Conservation (phyloP, 371 early-diverging fungal species). For the Apophysomyces elegans region DNA sequence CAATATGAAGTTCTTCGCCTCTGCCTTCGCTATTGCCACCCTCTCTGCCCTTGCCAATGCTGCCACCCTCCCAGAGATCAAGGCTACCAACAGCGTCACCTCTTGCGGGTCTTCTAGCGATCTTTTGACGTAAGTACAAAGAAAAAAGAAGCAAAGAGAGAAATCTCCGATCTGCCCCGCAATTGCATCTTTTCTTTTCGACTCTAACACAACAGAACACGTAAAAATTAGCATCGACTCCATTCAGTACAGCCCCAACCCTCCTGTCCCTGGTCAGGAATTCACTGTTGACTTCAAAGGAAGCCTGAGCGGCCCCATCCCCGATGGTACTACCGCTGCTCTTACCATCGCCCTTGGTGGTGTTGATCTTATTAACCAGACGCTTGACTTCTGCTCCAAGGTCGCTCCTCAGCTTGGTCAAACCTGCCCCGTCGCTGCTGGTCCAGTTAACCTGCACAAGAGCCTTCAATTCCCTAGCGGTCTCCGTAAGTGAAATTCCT, state of each 20-base stretch:
- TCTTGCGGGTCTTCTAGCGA: slow-evolving; percentile 12
- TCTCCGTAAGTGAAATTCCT: slow-evolving; percentile 44
- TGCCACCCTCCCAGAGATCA: background rate
- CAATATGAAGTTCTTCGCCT: slow-evolving; percentile 2
- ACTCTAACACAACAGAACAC: background rate
- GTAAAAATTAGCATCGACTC: slow-evolving; percentile 38
- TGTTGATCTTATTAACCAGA: slow-evolving; percentile 40
- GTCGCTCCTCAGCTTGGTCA: slow-evolving; percentile 49
- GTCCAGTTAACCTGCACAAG: slow-evolving; percentile 46
- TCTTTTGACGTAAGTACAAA: slow-evolving; percentile 20
- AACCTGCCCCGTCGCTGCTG: slow-evolving; percentile 58
- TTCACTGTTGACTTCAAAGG: slow-evolving; percentile 61
- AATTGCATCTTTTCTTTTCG: too few species aligned
- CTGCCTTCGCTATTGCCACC: background rate
- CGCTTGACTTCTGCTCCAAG: slow-evolving; percentile 60
- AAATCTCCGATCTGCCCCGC: background rate
- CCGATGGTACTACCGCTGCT: slow-evolving; percentile 52
- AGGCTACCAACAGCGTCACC: slow-evolving; percentile 13
- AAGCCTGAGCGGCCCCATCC: slow-evolving; percentile 39
- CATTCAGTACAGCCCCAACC: slow-evolving; percentile 58
- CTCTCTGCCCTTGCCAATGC: background rate
- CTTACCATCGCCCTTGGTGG: slow-evolving; percentile 57
- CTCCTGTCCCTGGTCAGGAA: slow-evolving; percentile 51
- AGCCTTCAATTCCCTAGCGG: slow-evolving; percentile 59
- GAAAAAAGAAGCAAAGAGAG: background rate